These are phyloP conservation scores for Colletotrichum lupini DNA, from an alignment of 2,329 filamentous ascomycete species.

Conservation along the genomic window DNA sequence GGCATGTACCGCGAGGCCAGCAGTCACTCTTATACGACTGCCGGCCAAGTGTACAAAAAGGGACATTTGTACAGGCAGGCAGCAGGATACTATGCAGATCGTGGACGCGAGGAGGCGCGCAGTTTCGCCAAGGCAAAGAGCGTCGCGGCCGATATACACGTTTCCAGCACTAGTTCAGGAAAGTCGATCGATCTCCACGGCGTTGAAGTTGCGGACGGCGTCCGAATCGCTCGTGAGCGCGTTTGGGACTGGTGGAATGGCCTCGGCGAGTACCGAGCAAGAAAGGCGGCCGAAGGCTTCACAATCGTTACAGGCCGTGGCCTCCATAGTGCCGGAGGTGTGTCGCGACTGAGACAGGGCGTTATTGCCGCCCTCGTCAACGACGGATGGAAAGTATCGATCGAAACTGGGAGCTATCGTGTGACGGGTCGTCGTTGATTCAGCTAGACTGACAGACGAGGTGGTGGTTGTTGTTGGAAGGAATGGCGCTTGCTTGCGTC, in stretches of 20 bases:
- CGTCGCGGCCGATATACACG: slow-evolving; percentile 76
- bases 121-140: slow-evolving; percentile 69
- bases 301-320: slow-evolving; percentile 86
- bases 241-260: slow-evolving; percentile 81
- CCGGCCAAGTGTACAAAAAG: slow-evolving; percentile 54
- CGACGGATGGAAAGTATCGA: slow-evolving; percentile 86
- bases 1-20: slow-evolving; percentile 42
- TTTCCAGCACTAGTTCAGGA: slow-evolving; percentile 72
- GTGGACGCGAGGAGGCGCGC: slow-evolving; percentile 72
- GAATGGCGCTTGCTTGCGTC: slow-evolving; percentile 5
- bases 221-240: slow-evolving; percentile 77
- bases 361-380: slow-evolving; percentile 80
- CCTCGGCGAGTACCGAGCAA: slow-evolving; percentile 72
- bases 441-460: background rate
- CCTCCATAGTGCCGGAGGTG: slow-evolving; percentile 80
- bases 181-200: slow-evolving; percentile 83
- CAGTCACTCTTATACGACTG: slow-evolving; percentile 48
- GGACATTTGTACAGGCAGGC: slow-evolving; percentile 78
- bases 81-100: slow-evolving; percentile 79
- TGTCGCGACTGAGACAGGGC: slow-evolving; percentile 79
- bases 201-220: slow-evolving; percentile 82
- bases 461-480: background rate
- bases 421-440: slow-evolving; percentile 68
- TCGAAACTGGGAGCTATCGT: slow-evolving; percentile 75
- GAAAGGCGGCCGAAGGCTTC: slow-evolving; percentile 65